Percentiles rank a stretch among this genome's conserved stretches.
phyloP scores from a whole-genome alignment of 1,139 yeast genomes.

The Yamadazyma sp. region DNA sequence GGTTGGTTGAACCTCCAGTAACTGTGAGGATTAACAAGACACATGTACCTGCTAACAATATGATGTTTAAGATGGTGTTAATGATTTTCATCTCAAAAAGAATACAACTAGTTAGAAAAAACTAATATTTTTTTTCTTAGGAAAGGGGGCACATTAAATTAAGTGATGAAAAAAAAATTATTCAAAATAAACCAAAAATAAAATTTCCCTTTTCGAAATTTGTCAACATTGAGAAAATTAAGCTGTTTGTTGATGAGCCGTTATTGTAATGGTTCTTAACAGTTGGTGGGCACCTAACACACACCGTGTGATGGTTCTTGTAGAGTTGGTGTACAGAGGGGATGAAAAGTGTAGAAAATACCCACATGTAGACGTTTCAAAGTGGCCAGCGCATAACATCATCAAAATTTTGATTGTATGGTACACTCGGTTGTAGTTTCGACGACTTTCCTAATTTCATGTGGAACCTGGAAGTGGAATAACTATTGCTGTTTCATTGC shows the following conservation, averaged over 20 bases:
- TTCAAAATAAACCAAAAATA: slow-evolving; percentile 2
- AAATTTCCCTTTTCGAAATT: slow-evolving; percentile 12
- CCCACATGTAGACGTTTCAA: no score
- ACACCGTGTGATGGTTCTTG: no score
- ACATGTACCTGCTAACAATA: slow-evolving; percentile 52
- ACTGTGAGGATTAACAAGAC: slow-evolving; percentile 60
- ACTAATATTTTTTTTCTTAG: slow-evolving; percentile 4
- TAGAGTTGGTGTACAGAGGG: no score
- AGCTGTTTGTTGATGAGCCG: not conserved
- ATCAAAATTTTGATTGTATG: no score
- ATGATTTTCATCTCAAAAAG: slow-evolving; percentile 30
- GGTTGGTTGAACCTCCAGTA: slow-evolving; percentile 63
- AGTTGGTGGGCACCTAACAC: not conserved
- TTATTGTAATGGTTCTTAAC: not conserved
- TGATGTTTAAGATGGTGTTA: slow-evolving; percentile 36
- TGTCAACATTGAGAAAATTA: slow-evolving; percentile 8
- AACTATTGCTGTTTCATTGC: slow-evolving; percentile 2
- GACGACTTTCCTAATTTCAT: not conserved
- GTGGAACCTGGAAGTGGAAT: not conserved
- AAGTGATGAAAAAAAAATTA: slow-evolving; percentile 4
- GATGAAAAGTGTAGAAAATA: no score
- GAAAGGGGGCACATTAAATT: slow-evolving; percentile 9
- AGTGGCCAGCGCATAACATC: no score
- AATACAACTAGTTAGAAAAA: not conserved
- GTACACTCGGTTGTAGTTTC: no score